Evolutionary conservation across 78 protist genomes (phyloP), one percentile per base, ranked within the genome.

Genomic region (Dictyostelium capitatum): DNA sequence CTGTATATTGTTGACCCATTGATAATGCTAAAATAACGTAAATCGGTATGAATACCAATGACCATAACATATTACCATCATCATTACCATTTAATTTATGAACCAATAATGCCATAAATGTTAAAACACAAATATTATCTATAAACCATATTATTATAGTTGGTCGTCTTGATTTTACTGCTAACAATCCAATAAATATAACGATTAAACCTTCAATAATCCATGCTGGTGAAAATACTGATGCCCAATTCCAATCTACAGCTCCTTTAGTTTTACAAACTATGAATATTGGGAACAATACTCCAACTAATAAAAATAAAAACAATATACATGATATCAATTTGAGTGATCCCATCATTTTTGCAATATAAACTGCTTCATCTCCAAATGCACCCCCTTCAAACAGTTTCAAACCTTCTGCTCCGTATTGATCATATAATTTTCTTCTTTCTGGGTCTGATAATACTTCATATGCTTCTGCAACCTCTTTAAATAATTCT

Each of bases 381-480:
- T 72, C 81, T 20, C 91, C 91, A 9, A 83, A 47, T 23, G 43
- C 81, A n/a, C 41, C 81, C 8, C 32, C 43, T 6, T 65, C 91
- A 56, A 83, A 83, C 15, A 83, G n/a, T 25, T 83, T 83, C 17
- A 72, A 56, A 37, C 91, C 91, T 23, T 83, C 91, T 37, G 75
- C 91, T 72, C 91, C 91, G 54, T 83, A 83, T 32, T 83, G 91
- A 70, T 99, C 99, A 89, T 99, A 99, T 25, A 82, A 2, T 50
- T 70, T 32, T 25, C 99, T 92, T 91, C 97, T 99, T 54, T 96
- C 65, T 48, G 80, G 78, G 79, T 99, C 98, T 50, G 79, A 32
- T 12, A 99, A 95, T 5, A 98, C 96, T 4, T 99, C 99, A 75
- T 95, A 98, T 15, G 99, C 99, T 11, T 79, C 69, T 10, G 78